These are phyloP conservation scores for Tephrocybe sp. DNA, from an alignment of 768 basidiomycete genomes.

Conservation along the genomic window DNA sequence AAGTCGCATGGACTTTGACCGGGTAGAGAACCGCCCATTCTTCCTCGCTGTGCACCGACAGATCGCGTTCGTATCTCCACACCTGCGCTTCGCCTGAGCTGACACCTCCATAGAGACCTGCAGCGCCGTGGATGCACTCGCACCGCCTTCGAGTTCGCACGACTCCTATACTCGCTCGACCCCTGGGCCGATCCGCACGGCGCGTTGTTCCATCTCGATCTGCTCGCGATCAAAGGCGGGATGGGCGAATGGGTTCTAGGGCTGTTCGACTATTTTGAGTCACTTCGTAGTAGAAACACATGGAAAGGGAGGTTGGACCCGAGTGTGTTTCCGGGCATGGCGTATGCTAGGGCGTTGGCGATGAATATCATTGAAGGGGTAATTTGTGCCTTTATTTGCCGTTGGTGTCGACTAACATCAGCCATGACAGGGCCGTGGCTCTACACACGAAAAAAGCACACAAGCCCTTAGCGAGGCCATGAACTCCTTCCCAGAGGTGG, in stretches of 20 bases:
- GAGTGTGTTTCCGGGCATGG: slow-evolving; percentile 74
- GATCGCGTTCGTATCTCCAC: slow-evolving; percentile 50
- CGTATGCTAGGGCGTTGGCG: slow-evolving; percentile 70
- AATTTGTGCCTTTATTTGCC: neutral
- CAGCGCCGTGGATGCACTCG: slow-evolving; percentile 87
- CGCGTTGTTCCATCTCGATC: slow-evolving; percentile 79
- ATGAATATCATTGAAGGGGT: slow-evolving; percentile 54
- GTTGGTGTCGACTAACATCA: neutral
- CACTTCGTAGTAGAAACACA: slow-evolving; percentile 11
- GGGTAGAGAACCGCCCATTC: slow-evolving; percentile 90
- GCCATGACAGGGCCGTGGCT: slow-evolving; percentile 33
- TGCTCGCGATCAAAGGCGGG: slow-evolving; percentile 77
- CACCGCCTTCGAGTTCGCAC: slow-evolving; percentile 89
- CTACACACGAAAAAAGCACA: slow-evolving; percentile 52
- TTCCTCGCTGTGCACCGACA: slow-evolving; percentile 87
- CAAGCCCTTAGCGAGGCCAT: slow-evolving; percentile 74
- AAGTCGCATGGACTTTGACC: slow-evolving; percentile 86
- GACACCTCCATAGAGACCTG: slow-evolving; percentile 55
- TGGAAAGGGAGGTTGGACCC: slow-evolving; percentile 41
- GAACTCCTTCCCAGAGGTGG: slow-evolving; percentile 73
- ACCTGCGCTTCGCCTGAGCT: neutral
- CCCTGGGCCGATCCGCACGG: slow-evolving; percentile 91
- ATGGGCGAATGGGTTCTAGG: slow-evolving; percentile 83
- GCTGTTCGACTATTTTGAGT: slow-evolving; percentile 49
- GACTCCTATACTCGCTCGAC: slow-evolving; percentile 83